phyloP scores from a whole-genome alignment of 805 yeast genomes.

The Candida sanyiensis region DNA sequence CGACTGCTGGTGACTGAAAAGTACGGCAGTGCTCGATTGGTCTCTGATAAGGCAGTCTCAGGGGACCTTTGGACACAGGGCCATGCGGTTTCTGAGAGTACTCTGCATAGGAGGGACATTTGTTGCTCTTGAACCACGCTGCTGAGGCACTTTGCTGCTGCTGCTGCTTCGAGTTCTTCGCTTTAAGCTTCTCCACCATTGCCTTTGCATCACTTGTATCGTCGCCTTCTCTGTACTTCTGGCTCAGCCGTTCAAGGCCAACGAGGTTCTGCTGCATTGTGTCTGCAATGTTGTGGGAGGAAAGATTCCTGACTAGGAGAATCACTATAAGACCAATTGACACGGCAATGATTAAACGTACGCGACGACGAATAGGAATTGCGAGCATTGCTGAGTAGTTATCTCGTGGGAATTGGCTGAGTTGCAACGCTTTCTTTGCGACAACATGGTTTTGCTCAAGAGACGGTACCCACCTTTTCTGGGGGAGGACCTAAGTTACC shows the following conservation, averaged over 20 bases:
- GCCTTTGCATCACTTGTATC: neutral
- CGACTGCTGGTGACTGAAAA: conserved; percentile 58
- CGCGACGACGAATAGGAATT: neutral
- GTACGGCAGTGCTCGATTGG: conserved; percentile 72
- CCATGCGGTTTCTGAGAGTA: conserved; percentile 49
- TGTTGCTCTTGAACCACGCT: neutral
- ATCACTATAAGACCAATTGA: neutral
- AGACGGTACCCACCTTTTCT: too few relatives aligned
- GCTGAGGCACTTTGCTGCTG: neutral
- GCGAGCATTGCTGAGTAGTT: neutral
- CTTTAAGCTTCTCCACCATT: too few relatives aligned
- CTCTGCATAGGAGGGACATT: conserved; percentile 58
- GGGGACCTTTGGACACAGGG: conserved; percentile 54
- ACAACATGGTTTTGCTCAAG: too few relatives aligned
- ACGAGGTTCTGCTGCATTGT: conserved; percentile 3
- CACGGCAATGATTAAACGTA: neutral
- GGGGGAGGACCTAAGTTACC: conserved; percentile 1
- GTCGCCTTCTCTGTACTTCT: neutral
- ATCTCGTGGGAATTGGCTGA: too few relatives aligned
- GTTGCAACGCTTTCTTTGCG: too few relatives aligned
- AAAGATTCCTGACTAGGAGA: neutral
- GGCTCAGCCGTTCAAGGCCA: conserved; percentile 4
- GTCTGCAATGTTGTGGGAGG: conserved; percentile 3
- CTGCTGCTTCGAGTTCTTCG: neutral
- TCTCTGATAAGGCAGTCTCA: conserved; percentile 64